phyloP scores from a whole-genome alignment of 1,284 basidiomycete species.

The Trametes polyzona region DNA sequence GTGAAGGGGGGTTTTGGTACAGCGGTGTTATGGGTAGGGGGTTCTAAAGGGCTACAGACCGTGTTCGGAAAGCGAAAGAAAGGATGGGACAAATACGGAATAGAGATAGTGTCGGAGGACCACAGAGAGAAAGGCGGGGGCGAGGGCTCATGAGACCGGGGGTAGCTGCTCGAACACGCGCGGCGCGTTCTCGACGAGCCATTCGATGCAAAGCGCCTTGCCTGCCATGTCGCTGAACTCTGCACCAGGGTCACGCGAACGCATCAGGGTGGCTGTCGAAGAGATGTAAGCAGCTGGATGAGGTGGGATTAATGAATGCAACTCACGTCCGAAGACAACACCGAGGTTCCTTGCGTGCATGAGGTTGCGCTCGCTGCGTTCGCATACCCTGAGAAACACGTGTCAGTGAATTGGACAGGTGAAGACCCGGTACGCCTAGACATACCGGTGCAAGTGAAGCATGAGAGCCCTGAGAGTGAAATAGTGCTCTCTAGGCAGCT shows the following conservation, averaged over 20 bases:
- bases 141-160: neutral
- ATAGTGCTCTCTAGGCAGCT: constrained; percentile 87
- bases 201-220: constrained; percentile 90
- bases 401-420: neutral
- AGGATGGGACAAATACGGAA: constrained; percentile 15
- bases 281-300: constrained; percentile 17
- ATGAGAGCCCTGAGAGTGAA: constrained; percentile 84
- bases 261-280: constrained; percentile 86
- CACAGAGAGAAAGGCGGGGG: neutral
- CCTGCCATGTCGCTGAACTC: constrained; percentile 98
- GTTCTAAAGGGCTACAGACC: constrained; percentile 28
- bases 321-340: constrained; percentile 99
- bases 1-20: constrained; percentile 17
- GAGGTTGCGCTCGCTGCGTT: constrained; percentile 76
- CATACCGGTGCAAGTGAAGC: constrained; percentile 85
- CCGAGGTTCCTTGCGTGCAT: constrained; percentile 97
- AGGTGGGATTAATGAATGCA: neutral
- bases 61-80: constrained; percentile 8
- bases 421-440: constrained; percentile 1
- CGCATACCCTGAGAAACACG: constrained; percentile 59
- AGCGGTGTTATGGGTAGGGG: constrained; percentile 6
- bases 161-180: constrained; percentile 50
- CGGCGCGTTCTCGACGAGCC: constrained; percentile 90
- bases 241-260: constrained; percentile 82
- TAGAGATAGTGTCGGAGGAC: constrained; percentile 12